Conservation (phyloP, 1,284 basidiomycete genomes). For the Pyrrhoderma lamaoense region DNA sequence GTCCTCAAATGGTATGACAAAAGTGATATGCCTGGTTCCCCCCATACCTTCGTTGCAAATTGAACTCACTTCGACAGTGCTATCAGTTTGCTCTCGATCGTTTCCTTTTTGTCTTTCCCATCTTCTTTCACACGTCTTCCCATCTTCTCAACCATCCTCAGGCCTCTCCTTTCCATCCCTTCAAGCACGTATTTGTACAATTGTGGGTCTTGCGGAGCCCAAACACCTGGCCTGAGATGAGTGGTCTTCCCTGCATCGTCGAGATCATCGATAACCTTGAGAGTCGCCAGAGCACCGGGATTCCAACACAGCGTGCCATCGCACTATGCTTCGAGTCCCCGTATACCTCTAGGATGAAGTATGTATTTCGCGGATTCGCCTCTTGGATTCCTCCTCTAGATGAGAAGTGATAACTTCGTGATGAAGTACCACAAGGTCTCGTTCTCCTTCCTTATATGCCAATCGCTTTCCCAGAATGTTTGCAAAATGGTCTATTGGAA, state of each 20-base stretch:
- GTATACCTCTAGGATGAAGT: conserved; percentile 93
- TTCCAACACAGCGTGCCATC: conserved; percentile 88
- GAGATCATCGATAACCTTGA: conserved; percentile 74
- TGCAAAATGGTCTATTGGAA: conserved; percentile 73
- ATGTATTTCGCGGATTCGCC: conserved; percentile 32
- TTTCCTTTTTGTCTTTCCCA: too few species aligned
- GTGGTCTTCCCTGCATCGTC: conserved; percentile 55
- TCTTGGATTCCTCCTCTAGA: conserved; percentile 54
- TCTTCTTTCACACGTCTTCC: too few species aligned
- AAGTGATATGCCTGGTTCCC: too few species aligned
- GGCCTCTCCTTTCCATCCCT: conserved; percentile 64
- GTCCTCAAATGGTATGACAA: too few species aligned
- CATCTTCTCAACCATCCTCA: conserved; percentile 72
- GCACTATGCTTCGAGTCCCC: conserved; percentile 76
- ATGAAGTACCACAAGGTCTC: conserved; percentile 95
- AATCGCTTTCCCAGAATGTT: conserved; percentile 92
- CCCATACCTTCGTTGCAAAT: too few species aligned
- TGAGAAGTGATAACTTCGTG: conserved; percentile 93
- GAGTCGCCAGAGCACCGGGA: conserved; percentile 93
- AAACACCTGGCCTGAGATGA: conserved; percentile 78
- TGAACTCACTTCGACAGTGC: too few species aligned
- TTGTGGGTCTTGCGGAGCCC: conserved; percentile 79
- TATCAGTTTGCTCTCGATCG: too few species aligned
- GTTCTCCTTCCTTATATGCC: conserved; percentile 88
- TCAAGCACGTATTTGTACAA: conserved; percentile 52